Percentiles rank a stretch among this genome's conserved stretches.
phyloP scores from a whole-genome alignment of 352 stramenopile genomes.

The Globisporangium recalcitrans region DNA sequence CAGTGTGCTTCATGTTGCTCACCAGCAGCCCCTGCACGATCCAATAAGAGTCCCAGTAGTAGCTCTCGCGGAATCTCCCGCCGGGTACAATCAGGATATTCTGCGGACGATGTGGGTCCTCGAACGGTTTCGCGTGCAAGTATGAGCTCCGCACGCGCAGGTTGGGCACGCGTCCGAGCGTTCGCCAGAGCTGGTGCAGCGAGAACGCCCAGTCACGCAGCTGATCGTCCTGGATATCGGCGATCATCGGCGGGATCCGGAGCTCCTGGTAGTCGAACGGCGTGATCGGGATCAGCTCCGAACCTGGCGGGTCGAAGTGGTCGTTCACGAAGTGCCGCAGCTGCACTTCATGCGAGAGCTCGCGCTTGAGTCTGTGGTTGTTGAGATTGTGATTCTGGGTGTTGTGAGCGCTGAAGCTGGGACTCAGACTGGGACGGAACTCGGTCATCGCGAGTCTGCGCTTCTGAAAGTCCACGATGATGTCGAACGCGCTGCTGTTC shows the following conservation, averaged over 20 bases:
- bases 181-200: slow-evolving; percentile 74
- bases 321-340: slow-evolving; percentile 67
- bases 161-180: slow-evolving; percentile 54
- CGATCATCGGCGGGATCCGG: slow-evolving; percentile 45
- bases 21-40: slow-evolving; percentile 86
- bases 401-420: neutral
- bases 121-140: slow-evolving; percentile 42
- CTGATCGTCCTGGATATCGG: slow-evolving; percentile 40
- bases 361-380: neutral
- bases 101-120: slow-evolving; percentile 27
- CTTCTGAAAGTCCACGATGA: slow-evolving; percentile 65
- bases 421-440: slow-evolving; percentile 19
- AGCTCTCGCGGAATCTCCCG: slow-evolving; percentile 89
- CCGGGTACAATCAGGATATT: slow-evolving; percentile 85
- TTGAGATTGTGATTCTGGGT: neutral
- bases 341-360: slow-evolving; percentile 25
- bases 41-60: slow-evolving; percentile 94
- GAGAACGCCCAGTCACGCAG: slow-evolving; percentile 58
- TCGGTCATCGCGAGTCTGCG: slow-evolving; percentile 50
- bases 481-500: slow-evolving; percentile 65
- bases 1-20: slow-evolving; percentile 74
- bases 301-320: slow-evolving; percentile 78
- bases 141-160: slow-evolving; percentile 50
- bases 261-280: slow-evolving; percentile 65
- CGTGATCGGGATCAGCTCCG: slow-evolving; percentile 66